phyloP scores from a whole-genome alignment of 179 eudicot genomes.

The Beta corolliflora region DNA sequence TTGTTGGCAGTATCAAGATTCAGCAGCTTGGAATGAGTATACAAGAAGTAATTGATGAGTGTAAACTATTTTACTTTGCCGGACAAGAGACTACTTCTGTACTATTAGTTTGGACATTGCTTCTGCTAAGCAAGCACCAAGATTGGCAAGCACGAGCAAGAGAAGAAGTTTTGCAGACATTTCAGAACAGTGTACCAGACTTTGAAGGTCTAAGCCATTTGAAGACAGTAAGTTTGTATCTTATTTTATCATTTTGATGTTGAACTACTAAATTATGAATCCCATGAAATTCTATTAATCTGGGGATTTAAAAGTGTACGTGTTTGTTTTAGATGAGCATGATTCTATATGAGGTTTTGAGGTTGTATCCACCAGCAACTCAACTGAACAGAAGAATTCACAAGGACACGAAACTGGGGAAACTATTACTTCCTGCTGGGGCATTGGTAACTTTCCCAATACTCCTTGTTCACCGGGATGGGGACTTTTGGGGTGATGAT shows the following conservation, averaged over 20 bases:
- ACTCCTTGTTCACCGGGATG: slow-evolving; percentile 16
- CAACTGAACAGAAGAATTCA: slow-evolving; percentile 20
- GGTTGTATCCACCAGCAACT: slow-evolving; percentile 19
- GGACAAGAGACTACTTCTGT: slow-evolving; percentile 38
- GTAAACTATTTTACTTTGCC: slow-evolving; percentile 34
- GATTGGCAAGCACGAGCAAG: slow-evolving; percentile 39
- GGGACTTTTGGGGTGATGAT: slow-evolving; percentile 31
- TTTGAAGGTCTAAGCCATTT: slow-evolving; percentile 32
- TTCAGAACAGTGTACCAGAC: slow-evolving; percentile 19
- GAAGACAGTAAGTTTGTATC: slow-evolving; percentile 31
- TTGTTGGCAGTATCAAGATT: neutral
- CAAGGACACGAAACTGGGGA: slow-evolving; percentile 21
- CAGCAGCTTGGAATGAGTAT: slow-evolving; percentile 21
- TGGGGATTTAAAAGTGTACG: too few relatives aligned
- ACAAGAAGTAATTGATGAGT: slow-evolving; percentile 33
- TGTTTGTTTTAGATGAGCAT: slow-evolving; percentile 21
- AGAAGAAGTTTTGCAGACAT: slow-evolving; percentile 28
- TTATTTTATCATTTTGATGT: neutral
- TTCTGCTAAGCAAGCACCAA: slow-evolving; percentile 33
- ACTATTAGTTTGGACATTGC: slow-evolving; percentile 31
- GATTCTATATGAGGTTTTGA: slow-evolving; percentile 30
- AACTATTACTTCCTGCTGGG: slow-evolving; percentile 26
- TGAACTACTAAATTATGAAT: too few relatives aligned
- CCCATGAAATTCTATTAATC: neutral
- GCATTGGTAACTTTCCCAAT: slow-evolving; percentile 17